Conservation (phyloP, 768 basidiomycete genomes). For the Roridomyces roridus region DNA sequence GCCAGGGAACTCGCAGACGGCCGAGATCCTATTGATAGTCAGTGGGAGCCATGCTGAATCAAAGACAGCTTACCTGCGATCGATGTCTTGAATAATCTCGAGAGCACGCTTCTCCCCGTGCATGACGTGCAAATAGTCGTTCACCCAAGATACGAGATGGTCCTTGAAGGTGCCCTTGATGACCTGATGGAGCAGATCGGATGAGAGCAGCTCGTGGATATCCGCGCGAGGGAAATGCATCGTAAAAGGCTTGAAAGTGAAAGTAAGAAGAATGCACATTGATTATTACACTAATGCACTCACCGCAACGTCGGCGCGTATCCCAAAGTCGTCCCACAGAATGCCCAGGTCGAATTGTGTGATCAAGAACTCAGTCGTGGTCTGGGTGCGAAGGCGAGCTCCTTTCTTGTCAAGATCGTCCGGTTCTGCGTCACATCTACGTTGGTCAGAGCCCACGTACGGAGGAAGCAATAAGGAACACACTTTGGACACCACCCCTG, state of each 20-base stretch:
- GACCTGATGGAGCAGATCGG: constrained; percentile 13
- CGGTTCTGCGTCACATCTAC: neutral
- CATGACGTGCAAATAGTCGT: constrained; percentile 18
- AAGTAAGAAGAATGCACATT: neutral
- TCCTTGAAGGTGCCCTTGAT: neutral
- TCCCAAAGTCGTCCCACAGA: constrained; percentile 25
- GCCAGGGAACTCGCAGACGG: constrained; percentile 16
- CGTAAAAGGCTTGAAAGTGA: constrained; percentile 25
- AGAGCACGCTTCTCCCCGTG: constrained; percentile 11
- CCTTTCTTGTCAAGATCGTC: constrained; percentile 4
- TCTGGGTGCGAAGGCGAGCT: neutral
- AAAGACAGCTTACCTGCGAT: constrained; percentile 20
- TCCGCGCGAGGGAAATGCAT: constrained; percentile 20
- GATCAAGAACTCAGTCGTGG: constrained; percentile 3
- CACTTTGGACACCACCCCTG: constrained; percentile 32
- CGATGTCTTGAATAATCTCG: constrained; percentile 29
- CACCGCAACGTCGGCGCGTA: constrained; percentile 21
- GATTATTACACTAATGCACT: neutral
- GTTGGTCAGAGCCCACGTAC: neutral
- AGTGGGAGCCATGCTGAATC: too few relatives aligned
- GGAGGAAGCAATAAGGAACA: neutral
- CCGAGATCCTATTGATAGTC: constrained; percentile 15
- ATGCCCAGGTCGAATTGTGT: constrained; percentile 6
- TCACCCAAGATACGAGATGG: neutral
- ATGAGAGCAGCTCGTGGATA: neutral